A percentile compares a stretch with the other conserved stretches of the same genome.
Conservation (phyloP, 2,329 filamentous ascomycete genomes). For the Diaporthe humulicola region DNA sequence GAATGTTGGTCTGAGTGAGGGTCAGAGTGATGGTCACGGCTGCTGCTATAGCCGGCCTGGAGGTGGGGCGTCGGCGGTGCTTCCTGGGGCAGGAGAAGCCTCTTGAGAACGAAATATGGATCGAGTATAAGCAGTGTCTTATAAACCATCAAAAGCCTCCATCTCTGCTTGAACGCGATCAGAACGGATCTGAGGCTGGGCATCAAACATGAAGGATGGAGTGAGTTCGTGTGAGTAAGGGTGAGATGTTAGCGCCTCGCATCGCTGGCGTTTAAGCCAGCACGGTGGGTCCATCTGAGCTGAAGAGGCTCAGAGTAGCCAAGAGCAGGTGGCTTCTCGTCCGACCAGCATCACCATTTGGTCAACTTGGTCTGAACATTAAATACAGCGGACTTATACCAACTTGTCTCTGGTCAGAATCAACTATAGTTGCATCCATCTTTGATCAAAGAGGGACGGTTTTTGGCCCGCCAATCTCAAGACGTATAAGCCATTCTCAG, state of each 20-base stretch:
- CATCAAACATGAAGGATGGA: slow-evolving; percentile 10
- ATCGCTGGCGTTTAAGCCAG: background rate
- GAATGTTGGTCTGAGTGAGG: background rate
- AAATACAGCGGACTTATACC: background rate
- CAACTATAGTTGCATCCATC: background rate
- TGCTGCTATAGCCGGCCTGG: background rate
- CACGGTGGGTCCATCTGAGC: background rate
- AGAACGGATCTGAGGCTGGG: slow-evolving; percentile 19
- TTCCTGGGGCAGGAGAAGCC: slow-evolving; percentile 19
- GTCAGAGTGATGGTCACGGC: too few relatives aligned
- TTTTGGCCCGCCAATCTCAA: too few relatives aligned
- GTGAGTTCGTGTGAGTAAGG: background rate
- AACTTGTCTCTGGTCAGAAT: background rate
- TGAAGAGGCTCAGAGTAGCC: background rate
- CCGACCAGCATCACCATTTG: background rate
- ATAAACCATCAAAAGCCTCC: slow-evolving; percentile 38
- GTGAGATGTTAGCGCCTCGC: background rate
- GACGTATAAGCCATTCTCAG: too few relatives aligned
- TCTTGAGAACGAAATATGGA: slow-evolving; percentile 36
- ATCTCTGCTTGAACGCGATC: slow-evolving; percentile 32
- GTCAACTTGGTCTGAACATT: background rate
- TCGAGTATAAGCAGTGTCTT: slow-evolving; percentile 35
- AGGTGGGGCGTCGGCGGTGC: background rate
- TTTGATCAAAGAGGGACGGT: too few relatives aligned
- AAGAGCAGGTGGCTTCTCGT: too few relatives aligned